Evolutionary conservation across 331 rosid genomes (phyloP), one percentile per base, ranked within the genome.

Genomic region (Erythrophleum ivorense): DNA sequence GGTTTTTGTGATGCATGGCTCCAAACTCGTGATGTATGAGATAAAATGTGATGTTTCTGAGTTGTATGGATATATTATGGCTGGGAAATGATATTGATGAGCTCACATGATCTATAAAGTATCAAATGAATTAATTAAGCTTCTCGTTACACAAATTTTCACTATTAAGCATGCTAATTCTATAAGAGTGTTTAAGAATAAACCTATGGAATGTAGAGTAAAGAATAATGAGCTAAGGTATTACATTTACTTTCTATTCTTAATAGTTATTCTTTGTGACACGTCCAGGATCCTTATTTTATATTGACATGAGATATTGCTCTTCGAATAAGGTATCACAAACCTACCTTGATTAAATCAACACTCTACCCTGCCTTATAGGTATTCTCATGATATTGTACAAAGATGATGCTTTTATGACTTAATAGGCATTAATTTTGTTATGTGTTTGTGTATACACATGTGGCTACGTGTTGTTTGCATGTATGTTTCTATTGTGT

Each of bases 251-350:
- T 43, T 43, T 43, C 46, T 43, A 6, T 76, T 71, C 46, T 68
- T 41, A 53, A 65, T 60, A 57, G 33, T 52, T 29, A 65, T 77
- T 81, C 80, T 84, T 72, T 81, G 48, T 81, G 76, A 75, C 48
- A 73, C 84, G 34, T 80, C 55, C 91, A 91, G 97, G 98, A 95
- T 92, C 95, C 97, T 77, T 95, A 92, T 83, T 95, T 95, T 75
- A 91, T 97, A 82, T 91, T 95, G 98, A 95, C 97, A 40, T 82
- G 94, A 65, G 98, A 95, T 88, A 97, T 93, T 81, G 97, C 98
- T 90, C 97, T 96, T 41, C 86, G 90, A 46, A 53, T 95, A 36
- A 96, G 96, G 38, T 90, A 82, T 83, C 86, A 89, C 84, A 93
- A 95, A 81, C 97, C 97, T 41, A 92, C 97, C 72, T 77, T 95